A percentile compares a stretch with the other conserved stretches of the same genome.
phyloP scores from a whole-genome alignment of 164 flowering plant species.

The Nymphaea colorata region DNA sequence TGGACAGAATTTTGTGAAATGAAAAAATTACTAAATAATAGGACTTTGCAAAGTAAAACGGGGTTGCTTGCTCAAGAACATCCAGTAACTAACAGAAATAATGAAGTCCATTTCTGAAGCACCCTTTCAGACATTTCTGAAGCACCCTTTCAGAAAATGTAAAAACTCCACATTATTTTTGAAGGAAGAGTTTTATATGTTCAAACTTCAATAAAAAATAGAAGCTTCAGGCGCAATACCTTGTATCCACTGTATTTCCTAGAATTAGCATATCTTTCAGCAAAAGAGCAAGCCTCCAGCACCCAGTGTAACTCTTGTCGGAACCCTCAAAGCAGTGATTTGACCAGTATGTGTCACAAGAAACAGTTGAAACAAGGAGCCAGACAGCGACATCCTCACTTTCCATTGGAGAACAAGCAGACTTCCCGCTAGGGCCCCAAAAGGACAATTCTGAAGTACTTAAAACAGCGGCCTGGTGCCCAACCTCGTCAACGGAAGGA shows the following conservation, averaged over 20 bases:
- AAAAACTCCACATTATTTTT: too few relatives aligned
- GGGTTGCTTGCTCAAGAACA: neutral
- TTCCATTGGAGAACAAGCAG: constrained; percentile 14
- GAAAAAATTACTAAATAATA: too few relatives aligned
- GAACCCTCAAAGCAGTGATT: constrained; percentile 13
- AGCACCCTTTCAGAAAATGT: neutral
- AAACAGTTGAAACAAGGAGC: constrained; percentile 51
- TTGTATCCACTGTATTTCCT: constrained; percentile 51
- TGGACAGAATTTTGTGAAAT: too few relatives aligned
- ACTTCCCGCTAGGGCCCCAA: constrained; percentile 12
- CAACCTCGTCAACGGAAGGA: constrained; percentile 15
- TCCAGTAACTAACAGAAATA: neutral
- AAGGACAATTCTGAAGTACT: constrained; percentile 30
- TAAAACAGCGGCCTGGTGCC: constrained; percentile 23
- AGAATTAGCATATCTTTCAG: constrained; percentile 42
- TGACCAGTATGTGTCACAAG: constrained; percentile 22
- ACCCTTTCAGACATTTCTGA: too few relatives aligned
- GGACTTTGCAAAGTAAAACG: too few relatives aligned
- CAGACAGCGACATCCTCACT: constrained; percentile 50
- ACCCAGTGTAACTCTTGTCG: constrained; percentile 17
- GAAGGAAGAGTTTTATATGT: neutral
- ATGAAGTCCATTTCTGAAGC: neutral
- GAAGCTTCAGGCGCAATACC: constrained; percentile 28
- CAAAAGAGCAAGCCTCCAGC: constrained; percentile 74
- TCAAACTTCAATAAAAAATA: constrained; percentile 1